These are phyloP conservation scores for Isabelozyma pseudorhagii DNA, from an alignment of 805 yeast genomes.

Conservation along the genomic window DNA sequence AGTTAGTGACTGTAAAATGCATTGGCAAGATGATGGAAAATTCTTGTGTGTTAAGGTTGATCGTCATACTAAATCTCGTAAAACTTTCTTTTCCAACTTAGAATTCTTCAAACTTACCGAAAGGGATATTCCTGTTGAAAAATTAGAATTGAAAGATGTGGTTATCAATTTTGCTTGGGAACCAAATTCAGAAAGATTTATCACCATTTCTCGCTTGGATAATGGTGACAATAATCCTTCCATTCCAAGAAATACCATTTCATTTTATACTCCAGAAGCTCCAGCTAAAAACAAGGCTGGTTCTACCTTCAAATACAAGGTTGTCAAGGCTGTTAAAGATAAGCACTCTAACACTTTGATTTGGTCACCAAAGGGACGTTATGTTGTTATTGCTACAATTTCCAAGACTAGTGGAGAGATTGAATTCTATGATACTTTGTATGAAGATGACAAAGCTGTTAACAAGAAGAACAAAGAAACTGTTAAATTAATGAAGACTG, in stretches of 20 bases:
- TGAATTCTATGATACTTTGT: slow-evolving; percentile 84
- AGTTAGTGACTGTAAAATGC: slow-evolving; percentile 84
- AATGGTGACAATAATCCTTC: slow-evolving; percentile 59
- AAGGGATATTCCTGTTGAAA: slow-evolving; percentile 91
- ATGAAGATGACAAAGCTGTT: slow-evolving; percentile 58
- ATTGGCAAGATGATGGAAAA: slow-evolving; percentile 90
- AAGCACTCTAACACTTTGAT: slow-evolving; percentile 68
- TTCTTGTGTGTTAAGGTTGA: slow-evolving; percentile 91
- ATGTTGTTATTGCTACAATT: slow-evolving; percentile 54
- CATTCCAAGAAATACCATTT: slow-evolving; percentile 59
- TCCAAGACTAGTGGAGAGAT: slow-evolving; percentile 57
- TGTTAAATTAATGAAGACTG: slow-evolving; percentile 58
- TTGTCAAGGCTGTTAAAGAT: slow-evolving; percentile 54
- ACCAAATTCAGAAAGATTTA: slow-evolving; percentile 85
- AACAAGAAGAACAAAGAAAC: slow-evolving; percentile 49
- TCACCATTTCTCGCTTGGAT: slow-evolving; percentile 65
- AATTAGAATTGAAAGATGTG: slow-evolving; percentile 86
- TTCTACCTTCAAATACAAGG: slow-evolving; percentile 48
- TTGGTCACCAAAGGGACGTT: slow-evolving; percentile 95
- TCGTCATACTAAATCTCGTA: slow-evolving; percentile 93
- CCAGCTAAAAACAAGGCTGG: slow-evolving; percentile 46
- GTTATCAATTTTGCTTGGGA: slow-evolving; percentile 94
- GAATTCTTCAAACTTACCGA: slow-evolving; percentile 88
- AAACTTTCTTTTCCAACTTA: slow-evolving; percentile 85
- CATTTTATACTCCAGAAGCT: slow-evolving; percentile 80